A percentile compares a stretch with the other conserved stretches of the same genome.
Conservation (phyloP, 768 basidiomycete genomes). For the Lyophyllum semitale region DNA sequence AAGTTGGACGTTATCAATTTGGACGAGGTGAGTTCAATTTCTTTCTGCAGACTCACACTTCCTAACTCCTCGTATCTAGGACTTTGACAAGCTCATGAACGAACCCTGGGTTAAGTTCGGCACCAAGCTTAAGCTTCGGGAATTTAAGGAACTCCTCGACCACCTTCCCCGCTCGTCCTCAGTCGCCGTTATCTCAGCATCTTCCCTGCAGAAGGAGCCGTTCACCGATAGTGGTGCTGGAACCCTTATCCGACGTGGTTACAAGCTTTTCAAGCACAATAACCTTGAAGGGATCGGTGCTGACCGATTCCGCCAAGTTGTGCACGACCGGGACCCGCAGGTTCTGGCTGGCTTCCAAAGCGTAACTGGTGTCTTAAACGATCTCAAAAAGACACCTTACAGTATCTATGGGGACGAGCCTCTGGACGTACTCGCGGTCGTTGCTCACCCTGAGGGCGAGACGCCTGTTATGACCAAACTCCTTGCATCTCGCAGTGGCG, state of each 20-base stretch:
- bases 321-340: slow-evolving; percentile 95
- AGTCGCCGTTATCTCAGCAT: slow-evolving; percentile 94
- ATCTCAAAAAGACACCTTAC: slow-evolving; percentile 80
- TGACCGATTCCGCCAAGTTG: slow-evolving; percentile 91
- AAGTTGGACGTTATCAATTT: slow-evolving; percentile 96
- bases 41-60: neutral
- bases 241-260: slow-evolving; percentile 95
- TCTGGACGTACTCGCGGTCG: slow-evolving; percentile 91
- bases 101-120: slow-evolving; percentile 99
- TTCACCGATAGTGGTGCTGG: slow-evolving; percentile 99
- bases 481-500: slow-evolving; percentile 81
- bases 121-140: slow-evolving; percentile 97
- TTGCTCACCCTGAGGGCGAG: slow-evolving; percentile 89
- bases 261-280: slow-evolving; percentile 93
- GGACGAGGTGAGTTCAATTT: slow-evolving; percentile 69
- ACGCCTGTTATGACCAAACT: slow-evolving; percentile 92
- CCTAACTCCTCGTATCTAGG: slow-evolving; percentile 44
- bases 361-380: slow-evolving; percentile 84
- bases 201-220: slow-evolving; percentile 93
- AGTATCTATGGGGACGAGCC: slow-evolving; percentile 99
- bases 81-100: slow-evolving; percentile 96
- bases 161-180: slow-evolving; percentile 97
- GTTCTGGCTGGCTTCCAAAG: slow-evolving; percentile 81
- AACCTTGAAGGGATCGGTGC: slow-evolving; percentile 84
- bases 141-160: slow-evolving; percentile 98